Conservation (phyloP, 306 rosid genomes). For the Pterocarpus macrocarpus region DNA sequence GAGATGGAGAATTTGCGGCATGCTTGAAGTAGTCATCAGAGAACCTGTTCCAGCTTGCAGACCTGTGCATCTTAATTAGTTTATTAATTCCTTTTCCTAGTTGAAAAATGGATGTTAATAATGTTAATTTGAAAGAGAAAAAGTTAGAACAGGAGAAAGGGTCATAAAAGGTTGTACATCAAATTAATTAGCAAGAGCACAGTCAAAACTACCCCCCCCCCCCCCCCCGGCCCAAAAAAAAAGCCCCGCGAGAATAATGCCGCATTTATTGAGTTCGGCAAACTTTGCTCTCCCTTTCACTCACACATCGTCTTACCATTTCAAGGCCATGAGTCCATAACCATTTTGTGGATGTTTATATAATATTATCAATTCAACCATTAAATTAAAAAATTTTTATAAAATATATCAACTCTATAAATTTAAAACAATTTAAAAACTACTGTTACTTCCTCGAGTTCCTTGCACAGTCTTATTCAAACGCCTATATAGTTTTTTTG, state of each 20-base stretch:
- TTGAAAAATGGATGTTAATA: background rate
- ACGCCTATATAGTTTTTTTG: no score
- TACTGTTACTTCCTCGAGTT: no score
- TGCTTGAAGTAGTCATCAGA: conserved; percentile 68
- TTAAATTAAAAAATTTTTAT: no score
- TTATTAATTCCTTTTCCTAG: background rate
- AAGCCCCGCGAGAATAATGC: conserved; percentile 39
- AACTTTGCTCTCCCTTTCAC: conserved; percentile 37
- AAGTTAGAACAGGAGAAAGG: background rate
- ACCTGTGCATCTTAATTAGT: conserved; percentile 59
- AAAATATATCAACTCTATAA: no score
- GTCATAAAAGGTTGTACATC: background rate
- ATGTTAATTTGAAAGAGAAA: background rate
- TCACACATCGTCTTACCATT: conserved; percentile 42
- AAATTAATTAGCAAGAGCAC: background rate
- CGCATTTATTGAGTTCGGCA: conserved; percentile 46
- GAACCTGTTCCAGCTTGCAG: conserved; percentile 80
- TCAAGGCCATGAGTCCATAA: conserved; percentile 7
- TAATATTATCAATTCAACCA: no score
- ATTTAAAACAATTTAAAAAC: no score
- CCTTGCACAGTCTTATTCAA: no score
- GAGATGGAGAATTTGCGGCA: conserved; percentile 32
- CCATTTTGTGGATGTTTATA: background rate
- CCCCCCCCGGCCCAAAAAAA: no score
- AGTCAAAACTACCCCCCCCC: background rate